Evolutionary conservation across 1,284 basidiomycete species (phyloP), one percentile per base, ranked within the genome.

Genomic region (Leccinum angustisporum): DNA sequence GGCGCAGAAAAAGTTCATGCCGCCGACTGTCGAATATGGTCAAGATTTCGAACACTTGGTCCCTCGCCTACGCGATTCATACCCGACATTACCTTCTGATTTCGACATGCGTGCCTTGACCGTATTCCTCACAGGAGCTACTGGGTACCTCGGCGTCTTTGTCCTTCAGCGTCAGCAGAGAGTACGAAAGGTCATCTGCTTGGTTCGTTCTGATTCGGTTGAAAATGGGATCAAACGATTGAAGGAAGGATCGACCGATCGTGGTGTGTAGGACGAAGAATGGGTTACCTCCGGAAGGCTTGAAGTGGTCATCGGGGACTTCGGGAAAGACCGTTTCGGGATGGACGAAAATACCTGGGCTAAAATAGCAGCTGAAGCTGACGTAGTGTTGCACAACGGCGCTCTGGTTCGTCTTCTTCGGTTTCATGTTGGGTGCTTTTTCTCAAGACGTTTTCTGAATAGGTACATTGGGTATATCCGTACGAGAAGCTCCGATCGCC

Each of bases 381-480:
- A 98, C 73, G 87, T 87, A 1, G 82, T 99, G 33, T 74, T 99
- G 60, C 97, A 99, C 76, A 99, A 99, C 70, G 97, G 97, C 53
- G 97, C 97, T 25, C 79, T 99, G 74, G 97, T 95, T 68, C 66
- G 90, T 79, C 16, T 21, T 43, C 16, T 27, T 36, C 27, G 13
- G 5, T 21, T 58, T 52, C 48, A 48, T 31, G 50, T 16, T 40
- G 11, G 3, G 6, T 27, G 7, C 33, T 27, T 58, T n/a, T 53
- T 33, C 57, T 62, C 38, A 63, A 18, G 58, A 34, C 5, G 10
- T 16, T 33, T 1, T 46, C 34, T 50, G 33, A 14, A 13, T 65
- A 94, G 92, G 92, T 99, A 14, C 97, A 99, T 74, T 99, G 97
- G 97, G 94, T 99, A 3, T 99, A 98, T 77, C 95, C 96, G 0